These are phyloP conservation scores for Globisporangium alternatum DNA, from an alignment of 352 stramenopile genomes.

Conservation along the genomic window DNA sequence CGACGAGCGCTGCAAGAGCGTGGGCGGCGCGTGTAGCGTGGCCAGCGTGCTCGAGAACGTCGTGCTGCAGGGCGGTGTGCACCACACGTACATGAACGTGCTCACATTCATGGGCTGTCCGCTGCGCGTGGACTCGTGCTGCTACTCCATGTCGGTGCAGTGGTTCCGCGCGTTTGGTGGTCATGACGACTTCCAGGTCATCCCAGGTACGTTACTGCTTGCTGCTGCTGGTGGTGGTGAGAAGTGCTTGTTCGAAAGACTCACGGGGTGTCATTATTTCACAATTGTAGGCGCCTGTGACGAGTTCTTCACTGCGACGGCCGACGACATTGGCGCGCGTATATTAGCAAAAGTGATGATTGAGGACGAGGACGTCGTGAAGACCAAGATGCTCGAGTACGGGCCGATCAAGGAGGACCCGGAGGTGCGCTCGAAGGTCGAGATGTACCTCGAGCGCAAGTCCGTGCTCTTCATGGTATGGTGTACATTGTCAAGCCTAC, in stretches of 20 bases:
- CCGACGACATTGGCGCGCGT: slow-evolving; percentile 73
- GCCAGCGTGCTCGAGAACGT: slow-evolving; percentile 64
- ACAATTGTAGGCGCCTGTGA: slow-evolving; percentile 32
- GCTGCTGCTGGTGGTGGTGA: background rate
- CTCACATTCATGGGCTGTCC: slow-evolving; percentile 69
- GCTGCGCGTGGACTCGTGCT: slow-evolving; percentile 57
- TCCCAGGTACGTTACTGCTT: slow-evolving; percentile 32
- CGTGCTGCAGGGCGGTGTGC: slow-evolving; percentile 73
- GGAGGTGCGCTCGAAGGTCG: slow-evolving; percentile 82
- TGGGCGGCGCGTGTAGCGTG: slow-evolving; percentile 54
- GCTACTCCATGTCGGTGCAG: slow-evolving; percentile 64
- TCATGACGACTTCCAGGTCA: slow-evolving; percentile 69
- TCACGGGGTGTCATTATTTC: background rate
- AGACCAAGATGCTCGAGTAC: slow-evolving; percentile 83
- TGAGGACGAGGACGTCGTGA: slow-evolving; percentile 61
- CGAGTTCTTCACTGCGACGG: slow-evolving; percentile 79
- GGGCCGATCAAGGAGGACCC: slow-evolving; percentile 82
- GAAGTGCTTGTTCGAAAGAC: no score
- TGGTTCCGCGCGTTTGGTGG: slow-evolving; percentile 73
- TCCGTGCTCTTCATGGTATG: slow-evolving; percentile 80
- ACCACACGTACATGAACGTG: slow-evolving; percentile 83
- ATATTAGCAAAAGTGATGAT: slow-evolving; percentile 78
- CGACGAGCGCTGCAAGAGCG: slow-evolving; percentile 50
- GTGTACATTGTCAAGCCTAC: background rate
- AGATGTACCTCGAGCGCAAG: slow-evolving; percentile 78